These are phyloP conservation scores for Flaveria trinervia DNA, from an alignment of 129 eudicot species.

Conservation along the genomic window DNA sequence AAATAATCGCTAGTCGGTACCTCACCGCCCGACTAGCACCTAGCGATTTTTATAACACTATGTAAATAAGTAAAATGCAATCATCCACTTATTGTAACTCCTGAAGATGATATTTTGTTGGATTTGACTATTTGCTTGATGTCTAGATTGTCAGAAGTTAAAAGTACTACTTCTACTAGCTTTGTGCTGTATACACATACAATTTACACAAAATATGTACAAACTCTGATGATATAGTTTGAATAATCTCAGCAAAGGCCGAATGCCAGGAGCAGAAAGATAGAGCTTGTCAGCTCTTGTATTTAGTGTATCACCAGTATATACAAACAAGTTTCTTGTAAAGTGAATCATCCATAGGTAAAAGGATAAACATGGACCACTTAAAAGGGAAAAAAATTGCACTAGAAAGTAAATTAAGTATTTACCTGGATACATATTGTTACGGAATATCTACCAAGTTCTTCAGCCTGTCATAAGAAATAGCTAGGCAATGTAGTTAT, in stretches of 20 bases:
- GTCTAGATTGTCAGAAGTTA: too few relatives aligned
- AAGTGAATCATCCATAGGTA: background rate
- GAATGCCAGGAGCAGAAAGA: background rate
- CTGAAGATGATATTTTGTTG: too few relatives aligned
- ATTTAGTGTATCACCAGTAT: background rate
- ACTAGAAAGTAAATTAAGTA: conserved; percentile 1
- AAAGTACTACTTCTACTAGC: too few relatives aligned
- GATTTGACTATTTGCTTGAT: too few relatives aligned
- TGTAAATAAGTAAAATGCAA: too few relatives aligned
- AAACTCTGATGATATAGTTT: background rate
- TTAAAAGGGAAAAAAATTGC: conserved; percentile 2
- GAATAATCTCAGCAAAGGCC: background rate
- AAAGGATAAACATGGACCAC: conserved; percentile 13
- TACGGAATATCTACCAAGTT: conserved; percentile 92
- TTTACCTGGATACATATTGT: conserved; percentile 96
- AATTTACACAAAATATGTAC: background rate
- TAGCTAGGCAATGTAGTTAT: conserved; percentile 1
- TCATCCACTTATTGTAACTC: too few relatives aligned
- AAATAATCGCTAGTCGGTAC: too few relatives aligned
- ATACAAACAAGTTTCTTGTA: background rate
- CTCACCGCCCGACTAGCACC: too few relatives aligned
- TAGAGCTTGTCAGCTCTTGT: background rate
- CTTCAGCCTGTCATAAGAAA: conserved; percentile 81
- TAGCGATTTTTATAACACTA: too few relatives aligned
- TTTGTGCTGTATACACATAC: too few relatives aligned